phyloP scores from a whole-genome alignment of 1,284 basidiomycete genomes.

The Pseudozyma sp. region DNA sequence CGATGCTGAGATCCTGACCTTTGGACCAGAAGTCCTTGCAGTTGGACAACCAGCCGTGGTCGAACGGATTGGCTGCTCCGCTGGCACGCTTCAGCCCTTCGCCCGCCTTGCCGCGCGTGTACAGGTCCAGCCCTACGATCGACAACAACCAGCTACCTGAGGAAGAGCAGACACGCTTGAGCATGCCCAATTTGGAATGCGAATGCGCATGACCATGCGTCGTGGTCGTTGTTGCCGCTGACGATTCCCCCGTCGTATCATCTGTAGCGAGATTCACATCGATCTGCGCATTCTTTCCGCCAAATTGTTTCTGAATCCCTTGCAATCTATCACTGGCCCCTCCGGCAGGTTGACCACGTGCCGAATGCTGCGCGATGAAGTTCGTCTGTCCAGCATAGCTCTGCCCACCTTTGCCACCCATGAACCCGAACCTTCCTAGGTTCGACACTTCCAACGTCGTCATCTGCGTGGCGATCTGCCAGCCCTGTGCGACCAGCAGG shows the following conservation, averaged over 20 bases:
- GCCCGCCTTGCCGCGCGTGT: constrained; percentile 87
- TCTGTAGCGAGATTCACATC: constrained; percentile 11
- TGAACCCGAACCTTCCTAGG: constrained; percentile 92
- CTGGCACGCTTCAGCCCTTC: constrained; percentile 77
- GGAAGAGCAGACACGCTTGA: constrained; percentile 8
- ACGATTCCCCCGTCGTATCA: not conserved
- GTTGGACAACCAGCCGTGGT: constrained; percentile 83
- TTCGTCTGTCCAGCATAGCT: constrained; percentile 71
- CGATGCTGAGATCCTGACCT: constrained; percentile 84
- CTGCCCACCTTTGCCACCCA: constrained; percentile 86
- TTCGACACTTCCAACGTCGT: constrained; percentile 96
- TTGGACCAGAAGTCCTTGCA: constrained; percentile 93
- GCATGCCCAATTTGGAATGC: constrained; percentile 14
- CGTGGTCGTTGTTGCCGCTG: not conserved
- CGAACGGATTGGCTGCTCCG: constrained; percentile 90
- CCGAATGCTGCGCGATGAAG: constrained; percentile 35
- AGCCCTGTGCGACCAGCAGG: constrained; percentile 84
- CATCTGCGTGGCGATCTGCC: constrained; percentile 93
- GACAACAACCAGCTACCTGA: constrained; percentile 79
- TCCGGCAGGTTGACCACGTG: not conserved
- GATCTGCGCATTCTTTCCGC: constrained; percentile 21
- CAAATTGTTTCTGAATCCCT: constrained; percentile 21
- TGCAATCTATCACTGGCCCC: constrained; percentile 18
- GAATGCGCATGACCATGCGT: constrained; percentile 15
- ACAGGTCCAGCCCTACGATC: constrained; percentile 89